Evolutionary conservation across 495 filamentous ascomycete genomes (phyloP), one percentile per base, ranked within the genome.

Genomic region (Aspergillus mulundensis): DNA sequence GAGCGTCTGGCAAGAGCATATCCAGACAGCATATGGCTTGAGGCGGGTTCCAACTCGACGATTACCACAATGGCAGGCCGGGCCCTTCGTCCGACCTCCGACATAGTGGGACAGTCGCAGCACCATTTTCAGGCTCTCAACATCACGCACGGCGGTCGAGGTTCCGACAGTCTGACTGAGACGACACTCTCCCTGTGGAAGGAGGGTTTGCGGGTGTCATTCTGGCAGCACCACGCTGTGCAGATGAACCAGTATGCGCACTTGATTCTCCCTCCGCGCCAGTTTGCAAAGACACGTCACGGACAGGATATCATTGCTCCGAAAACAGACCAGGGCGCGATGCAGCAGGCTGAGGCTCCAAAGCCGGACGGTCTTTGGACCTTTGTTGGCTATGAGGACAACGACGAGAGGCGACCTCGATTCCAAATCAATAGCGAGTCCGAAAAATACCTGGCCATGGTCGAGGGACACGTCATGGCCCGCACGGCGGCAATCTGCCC

Each of bases 401-500:
- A 36, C 16, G 64, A 69, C n/a, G 56, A 68, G 32, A 57, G 53
- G 0, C 39, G 52, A 15, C 66, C 70, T 0, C 68, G 72, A 3
- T 81, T 81, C 62, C 64, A 69, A 7, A 66, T 81, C 62, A 78
- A 80, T 51, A 78, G 75, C 1, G 56, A 48, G 47, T 63, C 59
- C 23, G 44, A 70, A 1, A 68, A 67, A 28, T 81, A 75, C 55
- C 25, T 68, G 19, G 53, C 58, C 3, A 60, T 69, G 30, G 57
- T 79, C 3, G 61, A 57, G 0, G 72, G 67, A 19, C 76, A 81
- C 58, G 41, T 70, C 11, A 75, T 81, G 25, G 78, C 71, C 6
- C 54, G 71, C n/a, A 76, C 72, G 10, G 79, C 75, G 0, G 71
- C 72, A 1, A 74, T 79, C 11, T 80, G 75, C 41, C 78, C 78